A percentile compares a stretch with the other conserved stretches of the same genome.
Evolutionary conservation across 2,329 filamentous ascomycete genomes (phyloP).

Genomic region (Chaetothyriales sp.): DNA sequence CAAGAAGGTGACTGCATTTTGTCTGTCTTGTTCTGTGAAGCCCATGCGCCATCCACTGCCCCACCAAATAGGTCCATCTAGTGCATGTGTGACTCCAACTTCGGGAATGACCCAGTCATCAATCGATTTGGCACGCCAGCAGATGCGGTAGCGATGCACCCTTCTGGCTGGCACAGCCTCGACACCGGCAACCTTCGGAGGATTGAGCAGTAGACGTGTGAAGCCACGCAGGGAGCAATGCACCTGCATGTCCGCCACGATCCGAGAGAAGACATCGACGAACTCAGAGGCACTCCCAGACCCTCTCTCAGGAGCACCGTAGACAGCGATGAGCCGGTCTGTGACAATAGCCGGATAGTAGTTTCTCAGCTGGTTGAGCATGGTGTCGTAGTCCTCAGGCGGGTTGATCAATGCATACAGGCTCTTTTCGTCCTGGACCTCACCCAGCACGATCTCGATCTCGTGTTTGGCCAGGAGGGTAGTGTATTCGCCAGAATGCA

Average conservation of each 20-base stretch:
- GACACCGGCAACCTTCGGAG: constrained; percentile 2
- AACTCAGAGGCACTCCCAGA: constrained; percentile 19
- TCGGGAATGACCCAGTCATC: constrained; percentile 13
- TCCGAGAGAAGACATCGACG: constrained; percentile 27
- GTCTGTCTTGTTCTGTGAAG: constrained; percentile 11
- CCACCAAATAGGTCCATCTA: constrained; percentile 17
- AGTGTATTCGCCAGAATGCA: constrained; percentile 25
- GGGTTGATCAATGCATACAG: constrained; percentile 29
- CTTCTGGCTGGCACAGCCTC: constrained; percentile 4
- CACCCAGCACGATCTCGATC: constrained; percentile 28
- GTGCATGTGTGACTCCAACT: constrained; percentile 14
- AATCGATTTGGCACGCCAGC: constrained; percentile 14
- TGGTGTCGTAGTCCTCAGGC: constrained; percentile 23
- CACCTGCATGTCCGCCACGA: constrained; percentile 29
- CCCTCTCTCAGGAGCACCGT: constrained; percentile 16
- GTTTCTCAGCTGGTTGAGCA: constrained; percentile 27
- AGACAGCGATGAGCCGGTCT: constrained; percentile 23
- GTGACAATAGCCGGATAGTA: constrained; percentile 30
- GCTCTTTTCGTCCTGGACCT: constrained; percentile 32
- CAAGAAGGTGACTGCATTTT: constrained; percentile 9
- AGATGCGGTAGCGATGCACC: constrained; percentile 15
- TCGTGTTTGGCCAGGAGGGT: constrained; percentile 23
- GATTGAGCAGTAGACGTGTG: constrained; percentile 17
- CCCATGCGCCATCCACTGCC: constrained; percentile 13
- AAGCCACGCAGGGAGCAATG: constrained; percentile 25